Base-by-base conservation (phyloP, 2,329 filamentous ascomycete genomes). In the Aspergillus unguis region DNA sequence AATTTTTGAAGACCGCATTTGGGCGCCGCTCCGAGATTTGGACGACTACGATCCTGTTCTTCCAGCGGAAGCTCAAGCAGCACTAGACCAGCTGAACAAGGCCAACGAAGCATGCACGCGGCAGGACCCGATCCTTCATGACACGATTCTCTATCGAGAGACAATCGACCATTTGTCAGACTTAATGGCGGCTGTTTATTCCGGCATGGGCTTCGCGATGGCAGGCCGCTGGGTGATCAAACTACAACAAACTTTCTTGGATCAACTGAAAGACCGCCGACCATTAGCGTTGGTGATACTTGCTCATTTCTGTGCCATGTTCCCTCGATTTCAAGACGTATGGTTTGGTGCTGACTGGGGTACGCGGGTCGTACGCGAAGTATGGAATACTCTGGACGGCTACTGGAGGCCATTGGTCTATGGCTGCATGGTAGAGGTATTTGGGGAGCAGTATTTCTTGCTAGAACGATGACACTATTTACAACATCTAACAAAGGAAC, bases 331-430 rank as follows among this genome's bases (percentile, higher is more conserved):
- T 55, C 68, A 76, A 28, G 73, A 85, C 29, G 63, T 63, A 5
- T 90, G 86, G 86, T 89, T 85, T 81, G 71, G 88, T 7, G 78
- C 83, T 33, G 85, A 85, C 37, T 85, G 87, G 62, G 80, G 84
- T 17, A 78, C 80, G 11, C 79, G 83, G 50, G 85, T 88, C 61
- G 81, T 88, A 6, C 81, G 83, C 65, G 85, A 85, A 23, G 77
- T 87, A 25, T 71, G 68, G 66, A 52, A 58, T 32, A 53, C 64
- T 11, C 41, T 71, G 41, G 65, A 69, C 48, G 62, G 63, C 32
- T 52, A 61, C 42, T 70, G 66, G 66, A 67, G 62, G 49, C 62
- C 65, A 3, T 48, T 67, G 40, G 45, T 66, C 11, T 57, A 64
- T 25, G 65, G 62, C 62, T 63, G 66, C 6, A 69, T 71, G 67